phyloP scores from a whole-genome alignment of 1,284 basidiomycete species.

The Ceratobasidium sp. region DNA sequence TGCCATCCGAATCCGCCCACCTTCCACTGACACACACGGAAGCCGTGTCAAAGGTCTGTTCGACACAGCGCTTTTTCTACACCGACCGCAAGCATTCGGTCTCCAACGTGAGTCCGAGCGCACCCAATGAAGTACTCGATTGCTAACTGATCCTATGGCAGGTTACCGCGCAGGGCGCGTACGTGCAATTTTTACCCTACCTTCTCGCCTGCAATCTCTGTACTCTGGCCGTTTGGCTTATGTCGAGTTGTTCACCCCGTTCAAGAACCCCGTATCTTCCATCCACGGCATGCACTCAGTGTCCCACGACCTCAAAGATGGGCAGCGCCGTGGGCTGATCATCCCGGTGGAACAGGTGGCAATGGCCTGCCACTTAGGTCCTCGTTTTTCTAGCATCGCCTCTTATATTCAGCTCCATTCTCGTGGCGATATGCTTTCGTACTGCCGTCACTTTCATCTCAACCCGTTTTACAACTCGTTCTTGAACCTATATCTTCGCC shows the following conservation, averaged over 20 bases:
- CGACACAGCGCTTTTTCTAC: constrained; percentile 30
- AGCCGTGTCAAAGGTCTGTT: background rate
- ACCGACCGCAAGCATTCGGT: too few relatives aligned
- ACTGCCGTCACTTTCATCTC: too few relatives aligned
- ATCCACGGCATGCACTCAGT: background rate
- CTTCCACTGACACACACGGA: background rate
- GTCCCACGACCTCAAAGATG: background rate
- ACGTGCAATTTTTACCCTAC: background rate
- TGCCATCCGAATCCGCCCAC: constrained; percentile 14
- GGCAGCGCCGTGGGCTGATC: background rate
- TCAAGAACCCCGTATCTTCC: background rate
- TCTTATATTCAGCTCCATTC: too few relatives aligned
- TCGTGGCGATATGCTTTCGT: too few relatives aligned
- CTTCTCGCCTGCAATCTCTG: background rate
- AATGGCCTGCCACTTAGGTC: constrained; percentile 10
- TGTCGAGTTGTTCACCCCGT: constrained; percentile 18
- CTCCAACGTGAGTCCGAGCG: constrained; percentile 12
- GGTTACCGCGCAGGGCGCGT: too few relatives aligned
- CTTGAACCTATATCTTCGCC: too few relatives aligned
- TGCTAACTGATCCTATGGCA: too few relatives aligned
- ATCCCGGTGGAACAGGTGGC: background rate
- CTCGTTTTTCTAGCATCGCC: too few relatives aligned
- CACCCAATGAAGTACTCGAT: too few relatives aligned
- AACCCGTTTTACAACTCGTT: too few relatives aligned
- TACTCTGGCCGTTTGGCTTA: background rate